Evolutionary conservation across 495 filamentous ascomycete species (phyloP).

Genomic region (Penicillium manginii): DNA sequence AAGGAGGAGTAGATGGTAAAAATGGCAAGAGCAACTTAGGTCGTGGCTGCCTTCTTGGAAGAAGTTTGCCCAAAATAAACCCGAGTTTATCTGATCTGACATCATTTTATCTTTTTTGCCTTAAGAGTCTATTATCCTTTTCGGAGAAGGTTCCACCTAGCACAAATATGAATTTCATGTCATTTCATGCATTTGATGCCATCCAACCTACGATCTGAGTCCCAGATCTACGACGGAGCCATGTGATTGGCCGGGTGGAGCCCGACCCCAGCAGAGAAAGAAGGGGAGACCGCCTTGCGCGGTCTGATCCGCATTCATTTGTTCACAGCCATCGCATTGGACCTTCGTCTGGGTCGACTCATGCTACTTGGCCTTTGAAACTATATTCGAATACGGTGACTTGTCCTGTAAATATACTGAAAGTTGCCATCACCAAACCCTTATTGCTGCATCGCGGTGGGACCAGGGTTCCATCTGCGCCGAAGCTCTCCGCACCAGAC

Average conservation of each 20-base stretch:
- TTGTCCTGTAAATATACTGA: neutral
- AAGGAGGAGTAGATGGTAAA: neutral
- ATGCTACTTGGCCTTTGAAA: neutral
- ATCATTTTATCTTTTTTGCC: neutral
- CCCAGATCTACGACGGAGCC: neutral
- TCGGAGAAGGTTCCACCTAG: too few relatives aligned
- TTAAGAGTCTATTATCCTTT: too few relatives aligned
- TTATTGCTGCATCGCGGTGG: neutral
- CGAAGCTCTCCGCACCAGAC: conserved; percentile 8
- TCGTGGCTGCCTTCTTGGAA: too few relatives aligned
- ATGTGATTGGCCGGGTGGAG: conserved; percentile 11
- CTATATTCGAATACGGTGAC: neutral
- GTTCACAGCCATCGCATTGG: neutral
- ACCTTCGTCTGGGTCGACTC: neutral
- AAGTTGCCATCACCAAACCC: neutral
- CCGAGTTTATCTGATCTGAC: neutral
- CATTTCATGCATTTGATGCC: too few relatives aligned
- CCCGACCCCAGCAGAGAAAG: conserved; percentile 11
- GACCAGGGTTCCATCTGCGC: conserved; percentile 1
- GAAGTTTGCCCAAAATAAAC: too few relatives aligned
- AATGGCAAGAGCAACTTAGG: neutral
- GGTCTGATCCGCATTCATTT: conserved; percentile 3
- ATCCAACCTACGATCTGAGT: neutral
- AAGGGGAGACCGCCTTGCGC: conserved; percentile 3
- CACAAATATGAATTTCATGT: too few relatives aligned